Conservation (phyloP, 73 alveolate species). For the Paramecium pentaurelia region DNA sequence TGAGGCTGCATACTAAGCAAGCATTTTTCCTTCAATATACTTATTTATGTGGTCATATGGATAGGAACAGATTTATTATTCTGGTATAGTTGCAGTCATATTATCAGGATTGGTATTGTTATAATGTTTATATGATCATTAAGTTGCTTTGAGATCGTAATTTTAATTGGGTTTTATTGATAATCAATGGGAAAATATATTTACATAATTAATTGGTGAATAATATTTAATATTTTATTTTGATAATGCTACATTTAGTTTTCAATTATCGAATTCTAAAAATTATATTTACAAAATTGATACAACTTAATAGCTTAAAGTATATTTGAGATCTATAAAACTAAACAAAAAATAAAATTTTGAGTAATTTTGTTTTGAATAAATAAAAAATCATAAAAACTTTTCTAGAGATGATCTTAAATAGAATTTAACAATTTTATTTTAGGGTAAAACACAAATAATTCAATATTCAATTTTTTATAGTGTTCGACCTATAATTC, state of each 20-base stretch:
- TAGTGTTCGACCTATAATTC: not conserved
- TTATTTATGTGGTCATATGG: not conserved
- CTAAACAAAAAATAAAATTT: not conserved
- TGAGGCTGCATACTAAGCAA: not conserved
- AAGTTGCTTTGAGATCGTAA: not conserved
- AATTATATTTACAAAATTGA: not conserved
- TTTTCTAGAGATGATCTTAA: not conserved
- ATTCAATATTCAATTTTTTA: not conserved
- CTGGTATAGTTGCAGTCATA: not conserved
- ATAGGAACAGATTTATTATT: not conserved
- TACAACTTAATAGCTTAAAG: not conserved
- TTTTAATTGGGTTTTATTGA: not conserved
- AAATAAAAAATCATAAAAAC: not conserved
- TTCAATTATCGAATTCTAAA: not conserved
- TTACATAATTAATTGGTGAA: not conserved
- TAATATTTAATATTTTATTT: not conserved
- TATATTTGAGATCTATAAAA: not conserved
- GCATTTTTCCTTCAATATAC: not conserved
- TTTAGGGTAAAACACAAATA: not conserved
- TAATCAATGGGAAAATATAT: not conserved
- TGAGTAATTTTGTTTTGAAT: not conserved
- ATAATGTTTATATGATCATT: not conserved
- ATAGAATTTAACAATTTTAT: not conserved
- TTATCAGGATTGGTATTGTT: not conserved
- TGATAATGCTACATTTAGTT: not conserved